These are phyloP conservation scores for Penicillium nucicola DNA, from an alignment of 495 filamentous ascomycete species.

Conservation along the genomic window DNA sequence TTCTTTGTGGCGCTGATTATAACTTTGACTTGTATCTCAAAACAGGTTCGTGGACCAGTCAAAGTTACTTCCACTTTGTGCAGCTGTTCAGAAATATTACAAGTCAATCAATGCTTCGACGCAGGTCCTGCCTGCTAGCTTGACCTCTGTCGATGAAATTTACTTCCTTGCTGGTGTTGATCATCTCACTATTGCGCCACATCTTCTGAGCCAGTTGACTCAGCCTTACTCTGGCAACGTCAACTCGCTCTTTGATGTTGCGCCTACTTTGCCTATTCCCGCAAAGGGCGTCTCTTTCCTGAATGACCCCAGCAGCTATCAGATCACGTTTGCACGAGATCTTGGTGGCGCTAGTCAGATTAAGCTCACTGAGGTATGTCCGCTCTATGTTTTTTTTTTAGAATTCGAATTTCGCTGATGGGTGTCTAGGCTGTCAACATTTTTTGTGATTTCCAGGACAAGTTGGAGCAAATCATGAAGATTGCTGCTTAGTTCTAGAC, in stretches of 20 bases:
- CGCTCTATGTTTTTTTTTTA: too few relatives aligned
- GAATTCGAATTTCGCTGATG: not conserved
- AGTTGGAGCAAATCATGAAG: conserved; percentile 44
- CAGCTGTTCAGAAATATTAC: conserved; percentile 53
- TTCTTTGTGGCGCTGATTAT: not conserved
- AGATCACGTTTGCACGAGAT: conserved; percentile 48
- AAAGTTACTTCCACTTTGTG: conserved; percentile 46
- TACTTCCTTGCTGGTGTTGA: conserved; percentile 54
- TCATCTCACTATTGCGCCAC: conserved; percentile 56
- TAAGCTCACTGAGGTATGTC: conserved; percentile 49
- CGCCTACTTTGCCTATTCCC: conserved; percentile 4
- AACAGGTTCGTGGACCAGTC: conserved; percentile 33
- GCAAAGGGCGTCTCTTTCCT: conserved; percentile 24
- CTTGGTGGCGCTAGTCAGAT: conserved; percentile 46
- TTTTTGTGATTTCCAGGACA: conserved; percentile 58
- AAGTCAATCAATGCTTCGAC: conserved; percentile 38
- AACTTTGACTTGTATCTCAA: not conserved
- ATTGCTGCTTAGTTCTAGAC: not conserved
- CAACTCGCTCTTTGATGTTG: conserved; percentile 34
- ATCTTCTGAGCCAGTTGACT: conserved; percentile 46
- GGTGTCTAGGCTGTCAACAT: conserved; percentile 50
- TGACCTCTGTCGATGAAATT: conserved; percentile 55
- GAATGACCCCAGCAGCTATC: conserved; percentile 43
- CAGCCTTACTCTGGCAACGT: conserved; percentile 27
- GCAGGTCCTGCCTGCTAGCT: conserved; percentile 53